These are phyloP conservation scores for Ustilago trichophora DNA, from an alignment of 1,284 basidiomycete species.

Conservation along the genomic window DNA sequence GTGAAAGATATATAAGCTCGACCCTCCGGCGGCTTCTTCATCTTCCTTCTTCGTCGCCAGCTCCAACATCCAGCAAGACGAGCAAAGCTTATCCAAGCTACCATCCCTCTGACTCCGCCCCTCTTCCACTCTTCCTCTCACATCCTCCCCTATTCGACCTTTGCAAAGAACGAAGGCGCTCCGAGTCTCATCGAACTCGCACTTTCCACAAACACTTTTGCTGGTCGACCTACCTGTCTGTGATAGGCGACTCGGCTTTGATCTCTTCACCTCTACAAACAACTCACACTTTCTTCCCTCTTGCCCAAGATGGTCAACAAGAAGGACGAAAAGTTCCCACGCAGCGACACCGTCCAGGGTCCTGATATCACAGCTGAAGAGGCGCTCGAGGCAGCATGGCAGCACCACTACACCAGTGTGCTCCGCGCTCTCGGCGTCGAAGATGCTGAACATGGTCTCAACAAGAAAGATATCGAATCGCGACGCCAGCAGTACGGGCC, in stretches of 20 bases:
- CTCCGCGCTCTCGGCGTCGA: constrained; percentile 39
- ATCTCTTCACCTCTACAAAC: not conserved
- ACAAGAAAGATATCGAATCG: constrained; percentile 42
- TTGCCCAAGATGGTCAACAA: constrained; percentile 30
- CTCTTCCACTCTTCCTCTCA: not conserved
- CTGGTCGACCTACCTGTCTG: constrained; percentile 39
- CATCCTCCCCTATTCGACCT: no score
- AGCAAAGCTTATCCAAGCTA: not conserved
- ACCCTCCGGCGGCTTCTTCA: constrained; percentile 41
- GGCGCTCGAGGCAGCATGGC: constrained; percentile 33
- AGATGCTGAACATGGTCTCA: constrained; percentile 51
- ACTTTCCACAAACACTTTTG: not conserved
- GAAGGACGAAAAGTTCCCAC: constrained; percentile 40
- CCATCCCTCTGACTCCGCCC: not conserved
- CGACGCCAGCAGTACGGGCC: constrained; percentile 54
- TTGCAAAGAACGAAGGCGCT: not conserved
- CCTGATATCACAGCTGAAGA: constrained; percentile 41
- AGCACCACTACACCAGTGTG: constrained; percentile 48
- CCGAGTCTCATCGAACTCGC: not conserved
- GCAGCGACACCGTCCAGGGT: constrained; percentile 46
- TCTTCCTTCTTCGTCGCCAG: constrained; percentile 19
- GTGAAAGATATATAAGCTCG: constrained; percentile 29
- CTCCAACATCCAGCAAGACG: constrained; percentile 7
- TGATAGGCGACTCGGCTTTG: constrained; percentile 24
- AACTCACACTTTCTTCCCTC: not conserved